Evolutionary conservation across 2,329 filamentous ascomycete species (phyloP).

Genomic region (Sporothrix humicola): DNA sequence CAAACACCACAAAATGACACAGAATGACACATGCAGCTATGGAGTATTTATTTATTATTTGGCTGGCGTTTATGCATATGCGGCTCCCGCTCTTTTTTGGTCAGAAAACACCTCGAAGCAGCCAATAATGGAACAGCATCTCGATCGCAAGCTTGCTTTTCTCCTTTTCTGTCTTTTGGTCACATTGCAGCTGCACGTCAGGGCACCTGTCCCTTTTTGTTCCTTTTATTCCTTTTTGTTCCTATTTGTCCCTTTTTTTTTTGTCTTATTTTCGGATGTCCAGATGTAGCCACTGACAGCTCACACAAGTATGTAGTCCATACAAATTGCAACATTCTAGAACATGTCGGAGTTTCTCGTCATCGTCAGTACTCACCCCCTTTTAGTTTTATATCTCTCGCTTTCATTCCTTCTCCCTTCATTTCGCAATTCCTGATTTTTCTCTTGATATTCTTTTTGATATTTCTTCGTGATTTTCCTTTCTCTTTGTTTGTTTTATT

Average conservation of each 20-base stretch:
- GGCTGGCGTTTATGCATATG: not conserved
- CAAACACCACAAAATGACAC: constrained; percentile 10
- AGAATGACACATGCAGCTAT: constrained; percentile 11
- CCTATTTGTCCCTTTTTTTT: not conserved
- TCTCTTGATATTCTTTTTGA: too few species aligned
- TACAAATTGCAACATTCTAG: constrained; percentile 8
- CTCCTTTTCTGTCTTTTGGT: constrained; percentile 13
- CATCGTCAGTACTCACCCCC: not conserved
- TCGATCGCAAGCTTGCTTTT: constrained; percentile 19
- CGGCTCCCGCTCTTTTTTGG: not conserved
- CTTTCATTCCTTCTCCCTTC: not conserved
- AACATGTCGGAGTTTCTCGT: not conserved
- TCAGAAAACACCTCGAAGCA: not conserved
- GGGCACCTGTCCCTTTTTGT: not conserved
- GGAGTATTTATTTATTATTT: not conserved
- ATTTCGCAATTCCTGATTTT: not conserved
- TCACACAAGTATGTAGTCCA: constrained; percentile 1
- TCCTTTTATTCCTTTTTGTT: not conserved
- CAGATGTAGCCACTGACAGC: constrained; percentile 5
- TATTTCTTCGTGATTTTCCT: not conserved
- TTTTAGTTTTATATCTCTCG: not conserved
- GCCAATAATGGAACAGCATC: constrained; percentile 32
- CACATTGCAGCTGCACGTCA: constrained; percentile 34
- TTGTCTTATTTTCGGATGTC: not conserved
- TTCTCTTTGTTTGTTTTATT: not conserved